Evolutionary conservation across 2,329 filamentous ascomycete species (phyloP).

Genomic region (Epichloe sibirici): DNA sequence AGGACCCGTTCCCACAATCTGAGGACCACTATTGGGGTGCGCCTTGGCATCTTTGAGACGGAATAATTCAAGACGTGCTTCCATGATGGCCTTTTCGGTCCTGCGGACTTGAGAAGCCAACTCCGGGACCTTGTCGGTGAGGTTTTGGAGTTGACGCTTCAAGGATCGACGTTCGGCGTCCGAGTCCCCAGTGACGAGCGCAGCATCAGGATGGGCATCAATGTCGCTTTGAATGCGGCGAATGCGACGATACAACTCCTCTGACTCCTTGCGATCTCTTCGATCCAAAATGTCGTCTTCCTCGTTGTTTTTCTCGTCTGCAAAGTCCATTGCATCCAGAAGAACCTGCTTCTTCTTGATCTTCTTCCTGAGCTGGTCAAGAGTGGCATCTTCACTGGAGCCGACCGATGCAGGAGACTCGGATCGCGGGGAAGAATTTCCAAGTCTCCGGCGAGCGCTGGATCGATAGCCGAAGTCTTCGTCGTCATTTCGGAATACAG

Average conservation of each 20-base stretch:
- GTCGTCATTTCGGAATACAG: slow-evolving; percentile 93
- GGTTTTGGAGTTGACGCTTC: slow-evolving; percentile 76
- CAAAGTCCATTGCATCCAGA: slow-evolving; percentile 91
- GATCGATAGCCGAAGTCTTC: slow-evolving; percentile 87
- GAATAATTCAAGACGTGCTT: slow-evolving; percentile 85
- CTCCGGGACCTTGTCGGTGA: slow-evolving; percentile 83
- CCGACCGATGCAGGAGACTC: slow-evolving; percentile 56
- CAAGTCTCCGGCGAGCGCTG: slow-evolving; percentile 77
- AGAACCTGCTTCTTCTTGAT: slow-evolving; percentile 90
- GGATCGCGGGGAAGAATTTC: slow-evolving; percentile 70
- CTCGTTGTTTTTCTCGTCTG: slow-evolving; percentile 78
- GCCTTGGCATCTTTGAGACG: slow-evolving; percentile 86
- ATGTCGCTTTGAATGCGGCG: slow-evolving; percentile 89
- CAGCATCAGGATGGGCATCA: slow-evolving; percentile 69
- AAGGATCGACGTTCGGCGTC: slow-evolving; percentile 78
- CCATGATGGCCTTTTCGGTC: slow-evolving; percentile 84
- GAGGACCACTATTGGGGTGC: slow-evolving; percentile 65
- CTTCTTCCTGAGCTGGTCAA: slow-evolving; percentile 85
- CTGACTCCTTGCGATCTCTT: slow-evolving; percentile 79
- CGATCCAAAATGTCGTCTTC: slow-evolving; percentile 88
- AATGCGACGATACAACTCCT: slow-evolving; percentile 88
- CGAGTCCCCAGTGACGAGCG: slow-evolving; percentile 61
- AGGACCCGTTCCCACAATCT: slow-evolving; percentile 84
- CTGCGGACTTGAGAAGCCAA: slow-evolving; percentile 84
- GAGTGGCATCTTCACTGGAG: slow-evolving; percentile 67